Evolutionary conservation across 805 yeast genomes (phyloP), one percentile per base, ranked within the genome.

Genomic region (Clavispora fructus): DNA sequence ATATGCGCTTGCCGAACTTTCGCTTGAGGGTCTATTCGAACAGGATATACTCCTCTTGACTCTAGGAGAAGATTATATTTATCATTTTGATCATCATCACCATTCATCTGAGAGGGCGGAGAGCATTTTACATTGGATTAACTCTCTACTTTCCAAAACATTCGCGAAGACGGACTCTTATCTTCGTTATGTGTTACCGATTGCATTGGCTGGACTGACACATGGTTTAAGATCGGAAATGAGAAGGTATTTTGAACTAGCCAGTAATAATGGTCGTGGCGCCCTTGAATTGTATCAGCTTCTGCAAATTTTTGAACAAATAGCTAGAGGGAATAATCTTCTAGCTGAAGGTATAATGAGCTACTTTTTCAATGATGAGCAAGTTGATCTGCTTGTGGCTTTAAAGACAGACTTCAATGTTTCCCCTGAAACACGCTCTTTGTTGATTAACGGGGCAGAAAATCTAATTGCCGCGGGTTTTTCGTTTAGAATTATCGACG

Each of bases 311-410:
- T 33, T 23, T 17, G n/a, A 17, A 6, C n/a, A 16, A 6, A 33
- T 33, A 12, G 2, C 25, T 7, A 8, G 23, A 42, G 72, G 71
- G 7, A 76, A 75, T 45, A 26, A 56, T 17, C 59, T 64, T 25
- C 59, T 74, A 11, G 66, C 79, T 1, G 49, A 59, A 10, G 59
- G 72, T 9, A 60, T 79, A 59, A 76, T 43, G 49, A 35, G 51
- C 50, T 53, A 53, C 26, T 33, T 43, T 1, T 54, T 63, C 19
- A 44, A 43, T 13, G 12, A 32, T 3, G 26, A 28, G 0, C 54
- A 56, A 17, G 13, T 65, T 4, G 45, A 42, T 1, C 50, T 56
- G 4, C 41, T 75, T 7, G 14, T 71, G 8, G 41, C 46, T 0
- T 31, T 73, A 7, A 48, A 71, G 4, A 43, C 50, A 10, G 59